Conservation (phyloP, 2,329 filamentous ascomycete genomes). For the Podosphaera fusca region DNA sequence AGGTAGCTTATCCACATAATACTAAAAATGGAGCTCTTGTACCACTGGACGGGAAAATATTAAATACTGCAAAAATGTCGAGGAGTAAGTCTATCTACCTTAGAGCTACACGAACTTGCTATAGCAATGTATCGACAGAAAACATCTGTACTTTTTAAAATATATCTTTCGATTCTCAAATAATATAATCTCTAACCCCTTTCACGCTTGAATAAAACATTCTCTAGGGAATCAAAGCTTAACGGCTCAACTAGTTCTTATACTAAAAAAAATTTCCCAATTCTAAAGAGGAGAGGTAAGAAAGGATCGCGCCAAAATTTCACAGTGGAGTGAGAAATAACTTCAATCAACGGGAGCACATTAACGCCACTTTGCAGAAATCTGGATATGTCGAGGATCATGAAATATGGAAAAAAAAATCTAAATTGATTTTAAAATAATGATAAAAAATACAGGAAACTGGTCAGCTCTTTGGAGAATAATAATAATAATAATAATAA, state of each 20-base stretch:
- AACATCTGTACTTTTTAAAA: neutral
- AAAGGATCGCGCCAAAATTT: neutral
- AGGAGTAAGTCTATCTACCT: neutral
- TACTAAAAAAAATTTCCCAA: neutral
- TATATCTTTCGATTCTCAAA: neutral
- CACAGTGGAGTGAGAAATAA: neutral
- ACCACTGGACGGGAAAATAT: neutral
- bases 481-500: too few species aligned
- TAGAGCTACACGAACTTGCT: neutral
- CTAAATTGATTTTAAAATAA: neutral
- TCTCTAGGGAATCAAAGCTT: neutral
- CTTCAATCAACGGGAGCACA: neutral
- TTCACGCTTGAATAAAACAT: neutral
- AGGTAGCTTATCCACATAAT: neutral
- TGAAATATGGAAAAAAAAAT: neutral
- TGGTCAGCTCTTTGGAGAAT: neutral
- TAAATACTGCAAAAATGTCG: neutral
- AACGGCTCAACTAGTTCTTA: neutral
- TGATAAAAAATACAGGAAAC: neutral
- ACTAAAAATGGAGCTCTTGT: neutral
- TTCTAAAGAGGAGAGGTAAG: neutral
- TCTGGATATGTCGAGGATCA: neutral
- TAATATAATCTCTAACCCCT: neutral
- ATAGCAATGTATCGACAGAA: neutral
- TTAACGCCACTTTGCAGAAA: neutral